Evolutionary conservation across 371 early-diverging fungal genomes (phyloP), one percentile per base, ranked within the genome.

Genomic region (Batkoa obscura): DNA sequence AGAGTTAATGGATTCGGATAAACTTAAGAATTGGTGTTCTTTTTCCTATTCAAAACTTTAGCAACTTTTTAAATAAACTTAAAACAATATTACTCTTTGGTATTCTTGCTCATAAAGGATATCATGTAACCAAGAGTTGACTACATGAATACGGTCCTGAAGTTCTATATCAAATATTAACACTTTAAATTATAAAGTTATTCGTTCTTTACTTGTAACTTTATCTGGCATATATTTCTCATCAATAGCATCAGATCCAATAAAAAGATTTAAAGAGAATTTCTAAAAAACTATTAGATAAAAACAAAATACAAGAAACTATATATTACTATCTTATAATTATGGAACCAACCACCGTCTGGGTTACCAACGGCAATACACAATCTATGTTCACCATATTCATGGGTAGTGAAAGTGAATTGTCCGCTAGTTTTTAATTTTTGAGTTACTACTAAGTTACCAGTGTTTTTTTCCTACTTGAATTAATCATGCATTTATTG

Each of bases 381-480:
- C 61, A 94, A 88, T 34, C 76, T 65, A 66, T 94, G 92, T 63
- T 89, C 84, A 42, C 94, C 93, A 17, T 85, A 74, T 47, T 83
- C 84, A 32, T 79, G 72, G 15, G 91, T 79, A n/a, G 93, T 88
- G 61, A 93, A 95, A 46, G 80, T 79, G 62, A 94, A 92, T 59
- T 77, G 75, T 49, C 91, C 95, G 58, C 64, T 60, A 48, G 77
- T 61, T 4, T 64, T 62, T 55, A 84, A 74, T 66, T 83, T 83
- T 63, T 85, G 86, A 58, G 82, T 79, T 57, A 86, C 72, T 41
- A 41, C 41, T 41, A 13, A 10, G 8, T 41, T 41, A 41, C 41
- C 41, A 41, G 10, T 41, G 41, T 41, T 41, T 13, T 41, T 41
- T 10, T 41, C 41, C 8, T 41, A 41, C 13, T 10, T 41, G 8